Percentiles rank a stretch among this genome's conserved stretches.
phyloP scores from a whole-genome alignment of 78 protist species.

The Isochrysis galbana region DNA sequence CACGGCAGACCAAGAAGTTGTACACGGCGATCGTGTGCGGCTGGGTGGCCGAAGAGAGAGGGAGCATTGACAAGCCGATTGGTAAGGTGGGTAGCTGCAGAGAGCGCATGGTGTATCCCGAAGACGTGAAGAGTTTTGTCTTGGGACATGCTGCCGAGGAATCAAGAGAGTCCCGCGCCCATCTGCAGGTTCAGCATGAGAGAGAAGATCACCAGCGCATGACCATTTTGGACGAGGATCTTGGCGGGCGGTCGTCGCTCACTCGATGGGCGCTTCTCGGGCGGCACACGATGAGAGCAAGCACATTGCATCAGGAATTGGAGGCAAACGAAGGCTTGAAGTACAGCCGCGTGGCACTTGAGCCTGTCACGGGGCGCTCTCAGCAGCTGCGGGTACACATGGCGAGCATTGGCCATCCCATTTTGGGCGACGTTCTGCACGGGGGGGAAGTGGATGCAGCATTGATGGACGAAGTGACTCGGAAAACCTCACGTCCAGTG shows the following conservation, averaged over 20 bases:
- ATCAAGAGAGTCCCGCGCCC: too few species aligned
- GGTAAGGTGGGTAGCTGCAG: background rate
- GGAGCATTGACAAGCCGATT: background rate
- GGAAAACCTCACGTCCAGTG: too few species aligned
- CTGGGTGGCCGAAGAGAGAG: background rate
- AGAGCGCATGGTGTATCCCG: too few species aligned
- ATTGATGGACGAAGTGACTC: too few species aligned
- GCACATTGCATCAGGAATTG: background rate
- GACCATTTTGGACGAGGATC: too few species aligned
- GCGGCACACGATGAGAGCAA: background rate
- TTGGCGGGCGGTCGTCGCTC: background rate
- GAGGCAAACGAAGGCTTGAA: background rate
- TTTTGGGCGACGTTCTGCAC: conserved; percentile 3
- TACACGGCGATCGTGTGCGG: background rate
- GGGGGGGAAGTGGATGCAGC: background rate
- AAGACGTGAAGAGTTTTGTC: too few species aligned
- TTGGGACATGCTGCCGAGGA: too few species aligned
- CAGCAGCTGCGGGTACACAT: conserved; percentile 13
- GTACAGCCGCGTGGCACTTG: background rate
- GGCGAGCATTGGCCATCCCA: background rate
- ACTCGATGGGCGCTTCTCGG: background rate
- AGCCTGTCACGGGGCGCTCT: background rate
- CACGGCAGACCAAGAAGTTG: background rate
- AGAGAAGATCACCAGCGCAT: too few species aligned
- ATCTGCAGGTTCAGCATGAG: too few species aligned